Evolutionary conservation across 176 grass and related monocot species (phyloP), one percentile per base, ranked within the genome.

Genomic region (Canna indica): DNA sequence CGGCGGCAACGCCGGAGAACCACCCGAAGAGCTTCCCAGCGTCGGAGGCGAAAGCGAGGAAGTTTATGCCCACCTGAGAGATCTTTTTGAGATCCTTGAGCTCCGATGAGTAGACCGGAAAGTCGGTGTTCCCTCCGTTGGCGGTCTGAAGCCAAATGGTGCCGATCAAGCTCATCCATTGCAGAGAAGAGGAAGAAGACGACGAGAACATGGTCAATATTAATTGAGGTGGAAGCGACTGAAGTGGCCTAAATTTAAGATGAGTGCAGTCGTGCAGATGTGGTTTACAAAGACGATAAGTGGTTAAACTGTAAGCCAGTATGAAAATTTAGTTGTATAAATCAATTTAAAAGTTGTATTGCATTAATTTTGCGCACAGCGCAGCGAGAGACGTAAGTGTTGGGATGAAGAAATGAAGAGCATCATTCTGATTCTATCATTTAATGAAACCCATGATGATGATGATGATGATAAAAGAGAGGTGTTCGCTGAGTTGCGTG

Each of bases 91-190:
- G 71, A 15, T 70, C 8, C 31, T 81, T 81, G 34, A 81, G 79
- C 57, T 45, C 34, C 12, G 63, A 47, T 9, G 79, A 75, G 64
- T 81, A 81, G 1, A 71, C 62, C 1, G 79, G 79, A 36, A 81
- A 69, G 18, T 59, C 39, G 24, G 79, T 45, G 36, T 81, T 75
- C 0, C 64, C 45, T 10, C 79, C 79, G 17, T 75, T 81, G 35
- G 75, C 34, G 28, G 64, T 59, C 39, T 81, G 79, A 36, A 81
- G 79, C 50, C 72, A 81, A n/a, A 81, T 75, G 50, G 63, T 70
- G 0, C 38, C 79, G 4, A 70, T 39, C 28, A 81, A 53, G 16
- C 68, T 81, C 17, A 76, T 30, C 79, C 79, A 81, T 69, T 61
- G 50, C 29, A 48, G 17, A 1, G 63, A 41, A 5, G 50, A 53